Conservation (phyloP, 2,329 filamentous ascomycete genomes). For the Domatiomyces globalis region DNA sequence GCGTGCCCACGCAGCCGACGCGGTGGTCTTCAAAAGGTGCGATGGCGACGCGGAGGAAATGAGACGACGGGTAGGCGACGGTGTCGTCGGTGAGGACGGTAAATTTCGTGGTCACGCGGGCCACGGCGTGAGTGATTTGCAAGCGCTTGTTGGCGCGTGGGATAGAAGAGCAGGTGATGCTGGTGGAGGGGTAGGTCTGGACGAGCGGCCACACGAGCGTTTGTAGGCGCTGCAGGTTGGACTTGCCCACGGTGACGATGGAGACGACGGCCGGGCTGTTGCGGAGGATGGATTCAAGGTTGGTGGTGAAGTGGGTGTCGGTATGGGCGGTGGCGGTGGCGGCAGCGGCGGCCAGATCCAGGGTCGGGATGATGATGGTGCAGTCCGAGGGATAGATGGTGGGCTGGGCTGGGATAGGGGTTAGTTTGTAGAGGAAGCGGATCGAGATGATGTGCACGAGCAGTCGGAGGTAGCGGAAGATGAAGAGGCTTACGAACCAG, state of each 20-base stretch:
- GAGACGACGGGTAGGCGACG: conserved; percentile 33
- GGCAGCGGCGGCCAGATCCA: conserved; percentile 29
- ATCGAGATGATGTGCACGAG: conserved; percentile 31
- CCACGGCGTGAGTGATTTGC: conserved; percentile 33
- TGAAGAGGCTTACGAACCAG: conserved; percentile 27
- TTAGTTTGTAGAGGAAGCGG: conserved; percentile 27
- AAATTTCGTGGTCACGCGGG: conserved; percentile 27
- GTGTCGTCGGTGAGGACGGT: conserved; percentile 40
- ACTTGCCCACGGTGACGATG: conserved; percentile 33
- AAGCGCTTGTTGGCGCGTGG: conserved; percentile 34
- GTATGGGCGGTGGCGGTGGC: too few relatives aligned
- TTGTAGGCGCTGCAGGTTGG: conserved; percentile 6
- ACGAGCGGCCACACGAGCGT: conserved; percentile 1
- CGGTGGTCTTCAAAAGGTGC: conserved; percentile 31
- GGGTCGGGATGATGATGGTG: conserved; percentile 40
- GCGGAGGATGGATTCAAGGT: conserved; percentile 27
- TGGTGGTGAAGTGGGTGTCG: conserved; percentile 25
- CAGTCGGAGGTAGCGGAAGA: conserved; percentile 35
- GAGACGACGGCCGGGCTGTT: conserved; percentile 30
- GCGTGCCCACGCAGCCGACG: conserved; percentile 44
- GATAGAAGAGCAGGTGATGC: conserved; percentile 21
- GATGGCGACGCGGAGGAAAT: conserved; percentile 31
- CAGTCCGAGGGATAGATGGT: conserved; percentile 27
- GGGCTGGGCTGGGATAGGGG: conserved; percentile 19
- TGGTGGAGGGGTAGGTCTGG: conserved; percentile 2